These are phyloP conservation scores for Cubamyces sp. DNA, from an alignment of 768 basidiomycete genomes.

Conservation along the genomic window DNA sequence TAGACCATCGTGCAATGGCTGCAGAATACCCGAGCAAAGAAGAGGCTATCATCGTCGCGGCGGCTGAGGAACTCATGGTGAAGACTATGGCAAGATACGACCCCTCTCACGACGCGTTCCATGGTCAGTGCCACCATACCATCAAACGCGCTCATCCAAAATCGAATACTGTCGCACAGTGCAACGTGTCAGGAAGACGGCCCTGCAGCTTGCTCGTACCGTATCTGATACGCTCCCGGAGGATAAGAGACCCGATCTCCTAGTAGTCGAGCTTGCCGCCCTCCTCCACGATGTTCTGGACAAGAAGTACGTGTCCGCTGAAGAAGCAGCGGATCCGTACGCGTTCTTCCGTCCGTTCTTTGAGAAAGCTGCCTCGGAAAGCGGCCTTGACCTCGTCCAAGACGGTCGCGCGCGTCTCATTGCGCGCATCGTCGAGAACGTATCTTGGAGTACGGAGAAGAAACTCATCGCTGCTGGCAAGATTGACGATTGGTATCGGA, in stretches of 20 bases:
- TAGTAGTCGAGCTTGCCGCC: slow-evolving; percentile 84
- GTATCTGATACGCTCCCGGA: slow-evolving; percentile 31
- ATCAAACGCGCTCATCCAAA: neutral
- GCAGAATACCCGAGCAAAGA: slow-evolving; percentile 50
- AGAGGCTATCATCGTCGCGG: slow-evolving; percentile 56
- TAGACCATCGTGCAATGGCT: neutral
- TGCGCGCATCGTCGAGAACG: slow-evolving; percentile 69
- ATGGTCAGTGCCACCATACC: slow-evolving; percentile 52
- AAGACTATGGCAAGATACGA: slow-evolving; percentile 78
- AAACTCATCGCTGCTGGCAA: slow-evolving; percentile 55
- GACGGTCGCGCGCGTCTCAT: slow-evolving; percentile 64
- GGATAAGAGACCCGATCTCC: slow-evolving; percentile 59
- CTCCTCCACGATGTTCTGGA: slow-evolving; percentile 87
- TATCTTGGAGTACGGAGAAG: slow-evolving; percentile 87
- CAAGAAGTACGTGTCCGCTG: slow-evolving; percentile 76
- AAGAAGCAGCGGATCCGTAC: slow-evolving; percentile 59
- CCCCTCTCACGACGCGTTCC: slow-evolving; percentile 78
- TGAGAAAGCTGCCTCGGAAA: slow-evolving; percentile 38
- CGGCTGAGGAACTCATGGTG: slow-evolving; percentile 71
- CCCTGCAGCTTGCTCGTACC: slow-evolving; percentile 64
- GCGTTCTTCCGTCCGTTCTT: slow-evolving; percentile 73
- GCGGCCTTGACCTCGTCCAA: slow-evolving; percentile 57
- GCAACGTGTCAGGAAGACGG: slow-evolving; percentile 79
- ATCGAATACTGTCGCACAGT: slow-evolving; percentile 48
- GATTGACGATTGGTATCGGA: slow-evolving; percentile 69